phyloP scores from a whole-genome alignment of 75 land plant genomes.

The Cryptomeria japonica region DNA sequence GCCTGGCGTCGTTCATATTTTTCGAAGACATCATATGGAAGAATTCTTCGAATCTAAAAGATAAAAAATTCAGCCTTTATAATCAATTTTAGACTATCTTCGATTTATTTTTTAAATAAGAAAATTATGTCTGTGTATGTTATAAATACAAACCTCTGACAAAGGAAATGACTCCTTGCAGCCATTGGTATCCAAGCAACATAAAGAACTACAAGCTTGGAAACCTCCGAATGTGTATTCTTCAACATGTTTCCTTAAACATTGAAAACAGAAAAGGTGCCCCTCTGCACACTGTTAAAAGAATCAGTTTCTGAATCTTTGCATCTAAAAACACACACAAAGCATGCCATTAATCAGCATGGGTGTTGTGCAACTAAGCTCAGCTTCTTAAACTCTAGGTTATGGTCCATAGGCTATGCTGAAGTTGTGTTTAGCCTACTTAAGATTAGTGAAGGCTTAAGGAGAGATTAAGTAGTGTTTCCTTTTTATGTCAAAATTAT shows the following conservation, averaged over 20 bases:
- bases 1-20: slow-evolving; percentile 46
- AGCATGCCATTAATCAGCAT: no score
- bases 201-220: slow-evolving; percentile 13
- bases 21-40: slow-evolving; percentile 29
- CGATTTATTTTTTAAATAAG: not conserved
- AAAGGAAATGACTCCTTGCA: slow-evolving; percentile 33
- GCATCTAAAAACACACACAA: not conserved
- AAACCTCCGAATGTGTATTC: slow-evolving; percentile 36
- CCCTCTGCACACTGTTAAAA: slow-evolving; percentile 42
- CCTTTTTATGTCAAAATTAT: no score
- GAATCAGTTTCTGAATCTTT: not conserved
- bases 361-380: no score
- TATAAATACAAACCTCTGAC: slow-evolving; percentile 30
- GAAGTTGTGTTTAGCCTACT: no score
- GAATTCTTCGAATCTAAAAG: slow-evolving; percentile 27
- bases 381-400: no score
- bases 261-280: slow-evolving; percentile 36
- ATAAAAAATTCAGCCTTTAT: not conserved
- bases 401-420: no score
- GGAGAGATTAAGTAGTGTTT: no score
- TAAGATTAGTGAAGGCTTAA: no score
- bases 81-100: not conserved
- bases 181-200: slow-evolving; percentile 42
- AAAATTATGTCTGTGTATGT: not conserved
- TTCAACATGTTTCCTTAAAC: slow-evolving; percentile 36